phyloP scores from a whole-genome alignment of 306 rosid genomes.

The Castanea mollissima region DNA sequence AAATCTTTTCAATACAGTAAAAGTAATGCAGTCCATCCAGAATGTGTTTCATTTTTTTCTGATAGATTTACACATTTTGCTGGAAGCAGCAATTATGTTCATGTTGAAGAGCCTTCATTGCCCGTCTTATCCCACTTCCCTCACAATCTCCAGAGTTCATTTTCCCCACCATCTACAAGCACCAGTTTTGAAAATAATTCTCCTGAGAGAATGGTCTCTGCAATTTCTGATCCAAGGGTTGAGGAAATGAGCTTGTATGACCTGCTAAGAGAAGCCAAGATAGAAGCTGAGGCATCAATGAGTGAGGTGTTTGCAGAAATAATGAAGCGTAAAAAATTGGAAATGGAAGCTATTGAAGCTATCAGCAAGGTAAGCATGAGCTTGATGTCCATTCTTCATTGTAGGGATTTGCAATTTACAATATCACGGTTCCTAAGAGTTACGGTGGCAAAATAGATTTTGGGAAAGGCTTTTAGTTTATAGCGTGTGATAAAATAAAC shows the following conservation, averaged over 20 bases:
- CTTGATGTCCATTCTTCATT: conserved; percentile 1
- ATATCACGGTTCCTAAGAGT: background rate
- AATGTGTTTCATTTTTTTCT: conserved; percentile 35
- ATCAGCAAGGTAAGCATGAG: conserved; percentile 54
- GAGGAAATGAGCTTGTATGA: conserved; percentile 42
- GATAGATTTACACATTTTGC: conserved; percentile 26
- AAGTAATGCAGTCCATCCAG: conserved; percentile 28
- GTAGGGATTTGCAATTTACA: background rate
- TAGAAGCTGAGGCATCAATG: conserved; percentile 48
- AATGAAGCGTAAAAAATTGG: conserved; percentile 45
- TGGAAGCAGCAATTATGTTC: conserved; percentile 30
- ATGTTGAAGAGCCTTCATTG: conserved; percentile 31
- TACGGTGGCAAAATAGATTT: background rate
- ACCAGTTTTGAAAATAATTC: conserved; percentile 46
- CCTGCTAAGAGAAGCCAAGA: conserved; percentile 43
- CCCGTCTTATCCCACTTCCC: conserved; percentile 32
- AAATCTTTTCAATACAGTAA: conserved; percentile 39
- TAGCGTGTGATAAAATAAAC: background rate
- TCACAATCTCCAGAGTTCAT: conserved; percentile 10
- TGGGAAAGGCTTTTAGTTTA: background rate
- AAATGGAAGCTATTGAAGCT: conserved; percentile 55
- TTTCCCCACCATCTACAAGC: conserved; percentile 27
- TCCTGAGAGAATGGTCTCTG: conserved; percentile 29
- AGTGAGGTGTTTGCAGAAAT: conserved; percentile 40
- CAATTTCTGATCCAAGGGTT: conserved; percentile 36